Evolutionary conservation across 768 basidiomycete species (phyloP).

Genomic region (Cystofilobasidium capitatum): DNA sequence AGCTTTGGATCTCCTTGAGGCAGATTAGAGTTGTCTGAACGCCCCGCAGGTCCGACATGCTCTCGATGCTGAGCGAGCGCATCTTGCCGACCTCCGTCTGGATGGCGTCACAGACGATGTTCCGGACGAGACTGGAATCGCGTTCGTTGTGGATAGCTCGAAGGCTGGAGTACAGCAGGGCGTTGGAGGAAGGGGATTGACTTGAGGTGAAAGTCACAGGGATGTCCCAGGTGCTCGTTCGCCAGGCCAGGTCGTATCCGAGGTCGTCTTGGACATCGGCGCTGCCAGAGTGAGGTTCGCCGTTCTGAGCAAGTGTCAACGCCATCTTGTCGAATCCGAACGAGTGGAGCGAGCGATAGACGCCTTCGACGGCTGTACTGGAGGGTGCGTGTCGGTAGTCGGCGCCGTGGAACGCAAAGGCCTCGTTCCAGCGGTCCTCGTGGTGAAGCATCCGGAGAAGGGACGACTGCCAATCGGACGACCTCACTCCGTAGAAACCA

Average conservation of each 20-base stretch:
- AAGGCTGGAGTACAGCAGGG: conserved; percentile 65
- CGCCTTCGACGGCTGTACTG: conserved; percentile 48
- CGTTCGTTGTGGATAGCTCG: conserved; percentile 74
- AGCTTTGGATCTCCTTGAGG: conserved; percentile 54
- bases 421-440: conserved; percentile 84
- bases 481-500: conserved; percentile 86
- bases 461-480: conserved; percentile 64
- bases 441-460: conserved; percentile 81
- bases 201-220: conserved; percentile 46
- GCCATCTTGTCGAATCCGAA: conserved; percentile 90
- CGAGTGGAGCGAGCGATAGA: conserved; percentile 70
- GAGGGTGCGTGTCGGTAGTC: conserved; percentile 51
- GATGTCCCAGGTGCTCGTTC: conserved; percentile 90
- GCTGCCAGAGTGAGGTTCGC: not conserved
- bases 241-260: conserved; percentile 79
- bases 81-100: conserved; percentile 57
- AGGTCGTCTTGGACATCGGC: conserved; percentile 36
- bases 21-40: conserved; percentile 66
- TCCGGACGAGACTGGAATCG: conserved; percentile 47
- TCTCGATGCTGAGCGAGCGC: conserved; percentile 60
- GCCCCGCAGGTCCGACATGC: conserved; percentile 63
- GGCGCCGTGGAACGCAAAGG: conserved; percentile 82
- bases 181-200: conserved; percentile 38
- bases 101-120: conserved; percentile 48
- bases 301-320: conserved; percentile 51